Evolutionary conservation across 192 early-diverging fungal species (phyloP).

Genomic region (Coemansia reversa): DNA sequence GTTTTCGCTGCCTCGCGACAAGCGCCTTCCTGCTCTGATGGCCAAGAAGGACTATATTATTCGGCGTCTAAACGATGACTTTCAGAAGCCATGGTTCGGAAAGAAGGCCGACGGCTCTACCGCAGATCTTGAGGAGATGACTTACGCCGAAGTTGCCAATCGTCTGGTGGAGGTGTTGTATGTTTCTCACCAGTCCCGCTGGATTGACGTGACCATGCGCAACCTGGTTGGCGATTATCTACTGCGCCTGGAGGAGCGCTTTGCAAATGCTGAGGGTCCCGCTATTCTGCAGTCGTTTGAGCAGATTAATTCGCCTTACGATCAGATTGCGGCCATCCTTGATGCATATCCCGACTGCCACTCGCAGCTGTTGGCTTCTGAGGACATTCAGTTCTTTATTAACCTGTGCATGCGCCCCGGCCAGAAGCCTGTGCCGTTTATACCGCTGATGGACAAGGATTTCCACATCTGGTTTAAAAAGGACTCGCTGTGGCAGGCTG

Average conservation of each 20-base stretch:
- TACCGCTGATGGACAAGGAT: constrained; percentile 88
- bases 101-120: constrained; percentile 71
- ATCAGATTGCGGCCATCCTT: constrained; percentile 37
- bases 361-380: constrained; percentile 44
- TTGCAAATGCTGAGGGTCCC: constrained; percentile 37
- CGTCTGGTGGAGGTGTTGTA: constrained; percentile 83
- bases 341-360: constrained; percentile 26
- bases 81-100: constrained; percentile 96
- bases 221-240: constrained; percentile 85
- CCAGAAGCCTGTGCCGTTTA: constrained; percentile 93
- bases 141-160: constrained; percentile 84
- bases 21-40: constrained; percentile 74
- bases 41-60: constrained; percentile 94
- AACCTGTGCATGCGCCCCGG: constrained; percentile 46
- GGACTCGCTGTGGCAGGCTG: constrained; percentile 95
- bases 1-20: constrained; percentile 83
- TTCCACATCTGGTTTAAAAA: constrained; percentile 99
- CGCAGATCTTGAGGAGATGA: constrained; percentile 88
- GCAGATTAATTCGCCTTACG: constrained; percentile 26
- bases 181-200: constrained; percentile 70
- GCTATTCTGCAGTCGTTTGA: constrained; percentile 27
- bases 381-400: constrained; percentile 49
- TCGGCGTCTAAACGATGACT: constrained; percentile 83
- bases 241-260: constrained; percentile 87
- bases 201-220: constrained; percentile 82